Evolutionary conservation across 1,284 basidiomycete genomes (phyloP), one percentile per base, ranked within the genome.

Genomic region (Agroathelia rolfsii): DNA sequence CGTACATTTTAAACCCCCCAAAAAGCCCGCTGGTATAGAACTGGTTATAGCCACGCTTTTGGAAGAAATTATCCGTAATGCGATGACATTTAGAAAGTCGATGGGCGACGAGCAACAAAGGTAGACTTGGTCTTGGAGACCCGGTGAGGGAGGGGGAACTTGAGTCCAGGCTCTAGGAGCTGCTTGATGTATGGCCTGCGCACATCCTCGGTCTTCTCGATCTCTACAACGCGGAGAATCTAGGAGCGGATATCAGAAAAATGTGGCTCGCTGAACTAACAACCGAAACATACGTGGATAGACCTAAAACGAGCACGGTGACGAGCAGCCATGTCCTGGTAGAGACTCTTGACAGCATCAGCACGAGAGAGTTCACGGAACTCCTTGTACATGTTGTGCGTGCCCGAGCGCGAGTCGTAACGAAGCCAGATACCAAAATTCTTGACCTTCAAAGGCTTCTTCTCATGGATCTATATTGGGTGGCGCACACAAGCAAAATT

Each of bases 371-470:
- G 79, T 49, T 95, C 94, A 56, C 93, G 89, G 86, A 89, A 97
- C 72, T 98, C 94, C 76, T 84, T 85, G 74, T 86, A 86, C 83
- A 85, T 84, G 77, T 96, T 95, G 79, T 95, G 92, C 37, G 93
- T 96, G 44, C 92, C 92, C 31, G 89, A 94, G 52, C 90, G 88
- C 38, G 92, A 95, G 67, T 95, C 94, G 69, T 98, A 98, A 50
- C 95, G 88, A 59, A 98, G 67, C 94, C 94, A 98, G 69, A 98
- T 88, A 52, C 92, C 95, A 58, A 98, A 97, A 84, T 96, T 97
- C 80, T 98, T 98, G 60, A 96, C 86, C 71, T 94, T 93, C 61
- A 93, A 62, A 23, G 95, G 94, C 66, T 85, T 89, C 76, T 88
- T 92, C 72, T 98, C 94, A 52, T 82, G 76, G 58, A 95, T 94